Base-by-base conservation (phyloP, 306 rosid species). In the Echinosophora koreensis region DNA sequence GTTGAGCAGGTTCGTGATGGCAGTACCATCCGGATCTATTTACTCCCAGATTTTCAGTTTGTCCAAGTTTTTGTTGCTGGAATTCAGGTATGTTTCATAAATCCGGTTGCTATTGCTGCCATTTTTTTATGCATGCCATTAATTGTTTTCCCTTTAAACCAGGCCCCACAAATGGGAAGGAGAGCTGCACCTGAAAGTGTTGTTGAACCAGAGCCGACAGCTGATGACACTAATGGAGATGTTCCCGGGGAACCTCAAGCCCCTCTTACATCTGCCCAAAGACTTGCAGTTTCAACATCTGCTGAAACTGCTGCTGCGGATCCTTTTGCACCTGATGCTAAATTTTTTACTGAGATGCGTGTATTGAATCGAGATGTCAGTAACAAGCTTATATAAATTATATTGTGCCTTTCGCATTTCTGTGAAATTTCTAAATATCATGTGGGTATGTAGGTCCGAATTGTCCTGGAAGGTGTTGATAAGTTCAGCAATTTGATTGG, bases 1-100 rank as follows among this genome's bases (percentile, higher is more conserved):
- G 98, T 91, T 28, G 98, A 94, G 88, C 97, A 94, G 83, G 89
- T 91, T 86, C 98, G 97, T 13, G 98, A 91, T 86, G 98, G 94
- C 55, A 94, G 98, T 74, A 91, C 97, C 30, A 62, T 94, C 18
- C 89, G 98, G 18, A 89, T 89, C 47, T 91, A 91, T 81, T 75
- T 94, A 85, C 98, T 94, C 78, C 96, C 96, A 0, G 96, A 91
- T 34, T 94, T 94, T 88, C 98, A 94, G 82, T 94, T 94, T 79
- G 98, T 94, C 76, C 96, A 94, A 82, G 98, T 94, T 57, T 91
- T 91, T 6, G 77, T 94, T 78, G 98, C 96, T 18, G 98, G 98
- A 83, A 89, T 87, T 69, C 98, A 94, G 98, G 98, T 90, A 69
- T 49, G 58, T 41, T 5, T 37, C 50, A 34, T 65, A 34, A 69